A percentile compares a stretch with the other conserved stretches of the same genome.
Conservation (phyloP, 805 yeast genomes). For the Jamesozyma spencerorum region DNA sequence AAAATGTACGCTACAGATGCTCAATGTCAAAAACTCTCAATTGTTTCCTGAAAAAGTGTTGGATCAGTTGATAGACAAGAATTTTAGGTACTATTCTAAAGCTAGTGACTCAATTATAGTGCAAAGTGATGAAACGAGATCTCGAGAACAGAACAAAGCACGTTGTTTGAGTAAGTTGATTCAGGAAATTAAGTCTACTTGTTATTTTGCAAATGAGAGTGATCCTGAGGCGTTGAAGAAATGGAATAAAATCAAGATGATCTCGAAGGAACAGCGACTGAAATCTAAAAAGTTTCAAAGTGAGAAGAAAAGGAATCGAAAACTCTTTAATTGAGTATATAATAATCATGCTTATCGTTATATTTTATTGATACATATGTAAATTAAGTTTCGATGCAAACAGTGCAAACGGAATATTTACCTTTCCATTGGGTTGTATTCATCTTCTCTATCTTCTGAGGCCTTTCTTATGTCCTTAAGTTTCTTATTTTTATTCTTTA, state of each 20-base stretch:
- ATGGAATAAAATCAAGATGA: constrained; percentile 38
- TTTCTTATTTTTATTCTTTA: constrained; percentile 14
- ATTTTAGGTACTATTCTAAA: constrained; percentile 47
- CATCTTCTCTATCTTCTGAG: constrained; percentile 17
- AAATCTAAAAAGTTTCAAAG: constrained; percentile 31
- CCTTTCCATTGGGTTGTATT: constrained; percentile 13
- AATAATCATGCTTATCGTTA: no score
- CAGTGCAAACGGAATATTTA: background rate
- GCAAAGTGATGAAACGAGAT: constrained; percentile 51
- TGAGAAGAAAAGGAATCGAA: constrained; percentile 29
- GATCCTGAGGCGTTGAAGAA: constrained; percentile 37
- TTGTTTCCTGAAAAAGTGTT: constrained; percentile 56
- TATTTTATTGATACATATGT: background rate
- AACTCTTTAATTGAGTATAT: background rate
- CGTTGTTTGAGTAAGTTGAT: constrained; percentile 55
- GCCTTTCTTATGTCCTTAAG: background rate
- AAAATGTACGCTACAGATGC: constrained; percentile 50
- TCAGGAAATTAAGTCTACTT: constrained; percentile 39
- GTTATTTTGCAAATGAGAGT: constrained; percentile 41
- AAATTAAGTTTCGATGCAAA: background rate
- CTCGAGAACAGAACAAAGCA: constrained; percentile 46
- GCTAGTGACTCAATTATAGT: constrained; percentile 44
- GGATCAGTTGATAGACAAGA: constrained; percentile 29
- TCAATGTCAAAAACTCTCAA: constrained; percentile 36
- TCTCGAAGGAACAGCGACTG: constrained; percentile 31